Evolutionary conservation across 2,329 filamentous ascomycete species (phyloP).

Genomic region (Gnomoniopsis sp.): DNA sequence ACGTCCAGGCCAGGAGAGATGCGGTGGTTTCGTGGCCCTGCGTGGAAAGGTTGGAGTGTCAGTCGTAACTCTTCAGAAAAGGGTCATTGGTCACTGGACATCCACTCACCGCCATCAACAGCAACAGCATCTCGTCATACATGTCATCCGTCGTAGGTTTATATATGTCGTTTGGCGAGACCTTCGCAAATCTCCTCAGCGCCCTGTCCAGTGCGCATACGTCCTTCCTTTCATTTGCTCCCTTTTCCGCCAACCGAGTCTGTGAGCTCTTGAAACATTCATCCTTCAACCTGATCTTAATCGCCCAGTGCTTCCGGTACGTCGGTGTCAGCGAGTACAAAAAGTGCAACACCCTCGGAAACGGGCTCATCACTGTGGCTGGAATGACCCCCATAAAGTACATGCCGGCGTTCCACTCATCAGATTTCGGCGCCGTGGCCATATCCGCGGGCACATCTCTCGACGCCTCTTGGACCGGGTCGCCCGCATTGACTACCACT

Average conservation of each 20-base stretch:
- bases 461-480: conserved; percentile 20
- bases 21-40: conserved; percentile 17
- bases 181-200: conserved; percentile 8
- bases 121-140: conserved; percentile 12
- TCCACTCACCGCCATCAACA: conserved; percentile 10
- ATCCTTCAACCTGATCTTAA: conserved; percentile 1
- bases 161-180: conserved; percentile 6
- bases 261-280: conserved; percentile 3
- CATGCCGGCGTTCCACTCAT: conserved; percentile 7
- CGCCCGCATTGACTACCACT: conserved; percentile 26
- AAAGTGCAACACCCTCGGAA: conserved; percentile 3
- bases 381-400: conserved; percentile 10
- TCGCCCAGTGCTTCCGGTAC: conserved; percentile 10
- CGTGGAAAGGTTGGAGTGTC: neutral
- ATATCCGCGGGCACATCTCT: neutral
- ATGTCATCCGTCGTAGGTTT: conserved; percentile 11
- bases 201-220: conserved; percentile 10
- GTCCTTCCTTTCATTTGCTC: conserved; percentile 1
- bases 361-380: conserved; percentile 8
- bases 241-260: conserved; percentile 7
- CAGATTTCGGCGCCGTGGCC: conserved; percentile 6
- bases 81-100: neutral
- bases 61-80: neutral
- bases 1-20: conserved; percentile 12
- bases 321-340: conserved; percentile 13